phyloP scores from a whole-genome alignment of 169 alveolate genomes.

The Cryptosporidium canis region DNA sequence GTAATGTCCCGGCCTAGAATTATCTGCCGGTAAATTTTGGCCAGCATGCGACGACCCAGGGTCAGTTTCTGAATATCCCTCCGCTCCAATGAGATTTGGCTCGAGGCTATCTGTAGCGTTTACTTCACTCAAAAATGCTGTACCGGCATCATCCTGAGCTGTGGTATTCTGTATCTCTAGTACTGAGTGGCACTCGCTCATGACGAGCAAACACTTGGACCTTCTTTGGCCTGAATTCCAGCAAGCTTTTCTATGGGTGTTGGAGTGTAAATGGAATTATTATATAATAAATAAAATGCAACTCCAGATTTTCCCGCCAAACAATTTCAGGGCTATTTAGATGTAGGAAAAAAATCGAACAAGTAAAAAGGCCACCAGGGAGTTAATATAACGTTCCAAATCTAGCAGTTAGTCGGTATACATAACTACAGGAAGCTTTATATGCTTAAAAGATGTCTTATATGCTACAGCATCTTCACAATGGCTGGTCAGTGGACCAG shows the following conservation, averaged over 20 bases:
- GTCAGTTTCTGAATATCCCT: background rate
- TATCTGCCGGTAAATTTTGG: background rate
- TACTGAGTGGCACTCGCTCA: no score
- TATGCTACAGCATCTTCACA: slow-evolving; percentile 96
- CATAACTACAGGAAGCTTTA: background rate
- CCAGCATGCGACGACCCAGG: background rate
- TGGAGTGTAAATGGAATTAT: background rate
- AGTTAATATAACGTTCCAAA: background rate
- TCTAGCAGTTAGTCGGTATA: background rate
- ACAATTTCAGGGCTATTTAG: background rate
- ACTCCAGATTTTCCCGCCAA: background rate
- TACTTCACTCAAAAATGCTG: no score
- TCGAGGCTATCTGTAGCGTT: no score
- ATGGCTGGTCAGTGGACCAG: slow-evolving; percentile 99
- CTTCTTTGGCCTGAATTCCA: no score
- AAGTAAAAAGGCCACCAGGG: background rate
- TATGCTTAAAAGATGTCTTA: slow-evolving; percentile 89
- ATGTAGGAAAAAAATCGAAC: background rate
- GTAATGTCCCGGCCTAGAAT: background rate
- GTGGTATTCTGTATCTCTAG: no score
- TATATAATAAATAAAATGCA: background rate
- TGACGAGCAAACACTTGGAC: no score
- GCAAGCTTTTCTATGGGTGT: background rate
- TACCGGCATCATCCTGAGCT: no score
- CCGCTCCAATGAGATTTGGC: background rate